Evolutionary conservation across 2,329 filamentous ascomycete genomes (phyloP).

Genomic region (Penicillium sp.): DNA sequence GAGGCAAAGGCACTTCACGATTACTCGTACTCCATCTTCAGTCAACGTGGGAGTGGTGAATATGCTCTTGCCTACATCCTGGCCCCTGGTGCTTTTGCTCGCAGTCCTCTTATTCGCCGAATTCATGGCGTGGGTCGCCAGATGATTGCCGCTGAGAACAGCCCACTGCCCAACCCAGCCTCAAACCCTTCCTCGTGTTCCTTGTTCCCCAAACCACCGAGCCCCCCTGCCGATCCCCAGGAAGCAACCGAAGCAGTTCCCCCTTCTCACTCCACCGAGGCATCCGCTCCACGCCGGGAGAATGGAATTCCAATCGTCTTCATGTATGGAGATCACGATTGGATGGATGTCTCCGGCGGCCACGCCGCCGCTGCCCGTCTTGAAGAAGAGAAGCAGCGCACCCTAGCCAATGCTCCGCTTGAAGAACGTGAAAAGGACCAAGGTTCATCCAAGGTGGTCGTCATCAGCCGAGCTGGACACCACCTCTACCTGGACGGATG

Average conservation of each 20-base stretch:
- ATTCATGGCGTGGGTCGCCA: conserved; percentile 86
- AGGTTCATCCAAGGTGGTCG: conserved; percentile 72
- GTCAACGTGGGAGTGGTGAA: conserved; percentile 84
- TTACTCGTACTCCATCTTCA: conserved; percentile 92
- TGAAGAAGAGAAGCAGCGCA: conserved; percentile 57
- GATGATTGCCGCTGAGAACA: conserved; percentile 31
- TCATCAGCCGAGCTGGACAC: conserved; percentile 67
- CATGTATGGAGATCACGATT: conserved; percentile 97
- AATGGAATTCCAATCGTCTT: conserved; percentile 77
- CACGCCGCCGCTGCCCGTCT: conserved; percentile 74
- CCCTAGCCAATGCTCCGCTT: conserved; percentile 53
- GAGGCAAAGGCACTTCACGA: conserved; percentile 83
- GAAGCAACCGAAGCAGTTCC: background rate
- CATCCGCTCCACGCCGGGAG: conserved; percentile 39
- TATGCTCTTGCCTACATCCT: conserved; percentile 90
- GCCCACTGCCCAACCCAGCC: conserved; percentile 10
- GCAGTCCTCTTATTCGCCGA: conserved; percentile 76
- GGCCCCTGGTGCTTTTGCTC: conserved; percentile 86
- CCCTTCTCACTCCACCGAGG: conserved; percentile 23
- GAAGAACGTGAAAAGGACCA: conserved; percentile 68
- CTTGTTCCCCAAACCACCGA: conserved; percentile 8
- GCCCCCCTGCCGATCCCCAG: conserved; percentile 3
- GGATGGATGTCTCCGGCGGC: conserved; percentile 94
- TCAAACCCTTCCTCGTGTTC: conserved; percentile 13
- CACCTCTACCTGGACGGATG: conserved; percentile 66